These are phyloP conservation scores for Gomphus bonarii DNA, from an alignment of 1,284 basidiomycete species.

Conservation along the genomic window DNA sequence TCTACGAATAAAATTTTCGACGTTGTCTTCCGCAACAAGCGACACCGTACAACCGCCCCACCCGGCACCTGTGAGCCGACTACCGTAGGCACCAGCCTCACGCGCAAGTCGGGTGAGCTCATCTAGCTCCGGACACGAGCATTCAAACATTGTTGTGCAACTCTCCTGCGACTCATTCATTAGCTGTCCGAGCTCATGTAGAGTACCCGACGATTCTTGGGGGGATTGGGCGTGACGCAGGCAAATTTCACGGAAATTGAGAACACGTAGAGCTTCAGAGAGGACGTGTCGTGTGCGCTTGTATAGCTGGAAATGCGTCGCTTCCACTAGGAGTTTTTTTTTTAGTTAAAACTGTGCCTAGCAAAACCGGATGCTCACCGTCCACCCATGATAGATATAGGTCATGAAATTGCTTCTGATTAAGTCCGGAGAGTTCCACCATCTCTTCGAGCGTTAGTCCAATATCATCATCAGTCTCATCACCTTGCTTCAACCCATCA, in stretches of 20 bases:
- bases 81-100: slow-evolving; percentile 66
- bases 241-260: slow-evolving; percentile 62
- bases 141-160: slow-evolving; percentile 62
- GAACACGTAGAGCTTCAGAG: slow-evolving; percentile 67
- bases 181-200: slow-evolving; percentile 51
- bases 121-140: slow-evolving; percentile 73
- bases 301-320: slow-evolving; percentile 69
- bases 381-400: slow-evolving; percentile 71
- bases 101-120: slow-evolving; percentile 50
- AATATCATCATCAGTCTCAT: slow-evolving; percentile 19
- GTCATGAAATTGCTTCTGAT: slow-evolving; percentile 43
- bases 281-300: slow-evolving; percentile 72
- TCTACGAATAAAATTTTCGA: slow-evolving; percentile 55
- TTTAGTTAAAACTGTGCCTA: background rate
- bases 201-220: slow-evolving; percentile 17
- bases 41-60: slow-evolving; percentile 90
- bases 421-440: slow-evolving; percentile 54
- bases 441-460: slow-evolving; percentile 67
- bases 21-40: slow-evolving; percentile 59
- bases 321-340: slow-evolving; percentile 44
- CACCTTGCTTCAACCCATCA: slow-evolving; percentile 39
- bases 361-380: slow-evolving; percentile 32
- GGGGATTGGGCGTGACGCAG: slow-evolving; percentile 27
- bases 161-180: slow-evolving; percentile 74
- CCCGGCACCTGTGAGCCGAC: slow-evolving; percentile 73